Evolutionary conservation across 441 rosid genomes (phyloP).

Genomic region (Croton setiger): DNA sequence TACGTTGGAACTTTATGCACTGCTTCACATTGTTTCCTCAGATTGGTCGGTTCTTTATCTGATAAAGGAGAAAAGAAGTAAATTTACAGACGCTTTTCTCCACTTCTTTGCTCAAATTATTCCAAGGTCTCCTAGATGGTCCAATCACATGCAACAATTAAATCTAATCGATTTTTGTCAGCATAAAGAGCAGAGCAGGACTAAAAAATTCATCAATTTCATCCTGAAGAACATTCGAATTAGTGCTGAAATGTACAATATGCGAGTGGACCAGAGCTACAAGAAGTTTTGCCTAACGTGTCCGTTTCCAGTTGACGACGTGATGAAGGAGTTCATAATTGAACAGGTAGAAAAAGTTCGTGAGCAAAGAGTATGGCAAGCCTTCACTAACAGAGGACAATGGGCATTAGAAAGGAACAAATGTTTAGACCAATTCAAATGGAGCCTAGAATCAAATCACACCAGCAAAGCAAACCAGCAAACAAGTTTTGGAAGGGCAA

Average conservation of each 20-base stretch:
- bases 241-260: no score
- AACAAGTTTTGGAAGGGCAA: constrained; percentile 17
- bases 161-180: constrained; percentile 9
- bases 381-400: constrained; percentile 17
- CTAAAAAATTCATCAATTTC: background rate
- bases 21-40: constrained; percentile 2
- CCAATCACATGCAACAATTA: constrained; percentile 13
- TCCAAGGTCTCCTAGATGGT: constrained; percentile 7
- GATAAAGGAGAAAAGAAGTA: constrained; percentile 5
- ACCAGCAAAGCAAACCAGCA: constrained; percentile 18
- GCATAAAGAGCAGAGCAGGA: constrained; percentile 1
- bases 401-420: constrained; percentile 16
- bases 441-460: constrained; percentile 18
- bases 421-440: constrained; percentile 13
- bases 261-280: background rate
- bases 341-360: constrained; percentile 11
- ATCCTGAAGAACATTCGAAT: background rate
- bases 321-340: constrained; percentile 4
- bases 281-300: constrained; percentile 3
- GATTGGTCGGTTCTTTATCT: constrained; percentile 12
- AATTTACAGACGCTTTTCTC: background rate
- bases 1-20: constrained; percentile 10
- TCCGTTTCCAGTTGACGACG: background rate
- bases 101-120: constrained; percentile 5
- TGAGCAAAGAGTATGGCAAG: constrained; percentile 18